These are phyloP conservation scores for Umbelopsis vinacea DNA, from an alignment of 192 early-diverging fungal species.

Conservation along the genomic window DNA sequence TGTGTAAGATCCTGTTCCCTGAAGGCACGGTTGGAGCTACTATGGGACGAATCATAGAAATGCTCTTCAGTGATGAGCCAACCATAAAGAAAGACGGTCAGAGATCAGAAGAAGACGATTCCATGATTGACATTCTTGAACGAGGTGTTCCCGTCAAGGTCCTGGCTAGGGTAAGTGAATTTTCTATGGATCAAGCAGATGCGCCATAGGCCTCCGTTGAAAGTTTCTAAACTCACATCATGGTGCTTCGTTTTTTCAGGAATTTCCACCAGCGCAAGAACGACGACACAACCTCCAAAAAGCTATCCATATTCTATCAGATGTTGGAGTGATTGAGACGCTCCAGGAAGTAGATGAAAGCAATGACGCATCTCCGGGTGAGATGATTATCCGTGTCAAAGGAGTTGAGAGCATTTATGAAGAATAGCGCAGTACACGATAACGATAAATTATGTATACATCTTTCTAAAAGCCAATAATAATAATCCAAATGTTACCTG, in stretches of 20 bases:
- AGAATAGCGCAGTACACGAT: background rate
- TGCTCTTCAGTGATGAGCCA: constrained; percentile 11
- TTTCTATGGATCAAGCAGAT: too few species aligned
- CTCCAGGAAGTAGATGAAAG: constrained; percentile 23
- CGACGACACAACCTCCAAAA: constrained; percentile 26
- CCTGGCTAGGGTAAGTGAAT: constrained; percentile 6
- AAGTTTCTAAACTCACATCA: background rate
- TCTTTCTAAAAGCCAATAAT: background rate
- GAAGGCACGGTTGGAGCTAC: constrained; percentile 24
- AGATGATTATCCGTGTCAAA: constrained; percentile 33
- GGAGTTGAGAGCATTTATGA: constrained; percentile 16
- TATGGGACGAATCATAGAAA: constrained; percentile 32
- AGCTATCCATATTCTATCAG: constrained; percentile 24
- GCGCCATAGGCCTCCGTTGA: background rate
- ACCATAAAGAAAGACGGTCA: constrained; percentile 8
- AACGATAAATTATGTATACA: background rate
- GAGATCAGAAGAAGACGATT: constrained; percentile 8
- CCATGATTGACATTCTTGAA: constrained; percentile 22
- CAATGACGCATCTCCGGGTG: constrained; percentile 19
- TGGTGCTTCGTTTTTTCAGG: background rate
- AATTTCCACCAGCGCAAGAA: constrained; percentile 29
- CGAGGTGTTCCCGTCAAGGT: constrained; percentile 15
- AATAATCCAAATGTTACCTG: background rate
- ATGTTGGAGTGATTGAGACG: constrained; percentile 25
- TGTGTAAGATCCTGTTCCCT: constrained; percentile 27